These are phyloP conservation scores for Darksidea phi DNA, from an alignment of 495 filamentous ascomycete species.

Conservation along the genomic window DNA sequence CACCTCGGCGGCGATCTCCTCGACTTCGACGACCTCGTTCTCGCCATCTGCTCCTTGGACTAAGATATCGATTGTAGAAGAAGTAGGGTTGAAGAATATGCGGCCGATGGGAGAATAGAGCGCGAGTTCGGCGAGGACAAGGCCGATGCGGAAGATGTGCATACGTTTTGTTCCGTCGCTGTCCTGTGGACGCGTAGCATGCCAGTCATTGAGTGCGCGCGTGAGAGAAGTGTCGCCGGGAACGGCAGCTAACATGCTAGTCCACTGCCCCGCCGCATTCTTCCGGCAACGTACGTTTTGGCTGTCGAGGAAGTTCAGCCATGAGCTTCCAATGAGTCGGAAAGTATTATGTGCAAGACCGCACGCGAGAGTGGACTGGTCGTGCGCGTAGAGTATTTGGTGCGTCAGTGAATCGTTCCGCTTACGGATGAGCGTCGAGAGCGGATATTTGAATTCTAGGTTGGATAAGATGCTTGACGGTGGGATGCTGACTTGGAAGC, in stretches of 20 bases:
- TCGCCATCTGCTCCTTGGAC: not conserved
- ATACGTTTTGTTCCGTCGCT: slow-evolving; percentile 5
- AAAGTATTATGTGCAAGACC: slow-evolving; percentile 12
- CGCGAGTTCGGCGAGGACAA: slow-evolving; percentile 18
- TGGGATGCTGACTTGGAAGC: slow-evolving; percentile 18
- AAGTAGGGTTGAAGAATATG: slow-evolving; percentile 2
- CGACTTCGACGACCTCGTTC: not conserved
- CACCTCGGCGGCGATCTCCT: slow-evolving; percentile 16
- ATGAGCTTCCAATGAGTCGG: slow-evolving; percentile 18
- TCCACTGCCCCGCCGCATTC: slow-evolving; percentile 14
- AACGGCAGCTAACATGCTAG: slow-evolving; percentile 13
- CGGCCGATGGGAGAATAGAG: slow-evolving; percentile 12
- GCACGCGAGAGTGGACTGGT: slow-evolving; percentile 18
- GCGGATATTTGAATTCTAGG: slow-evolving; percentile 14
- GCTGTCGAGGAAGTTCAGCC: slow-evolving; percentile 15
- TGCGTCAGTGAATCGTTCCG: slow-evolving; percentile 12
- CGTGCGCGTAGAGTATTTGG: slow-evolving; percentile 22
- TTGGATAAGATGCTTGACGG: slow-evolving; percentile 5
- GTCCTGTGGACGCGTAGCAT: not conserved
- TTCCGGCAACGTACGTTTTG: slow-evolving; percentile 20
- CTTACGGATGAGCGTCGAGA: slow-evolving; percentile 1
- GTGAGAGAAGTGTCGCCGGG: slow-evolving; percentile 9
- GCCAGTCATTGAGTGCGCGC: not conserved
- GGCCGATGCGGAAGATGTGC: slow-evolving; percentile 27
- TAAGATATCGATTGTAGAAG: not conserved